Conservation (phyloP, 176 grass and related monocot species). For the Pharus latifolius region DNA sequence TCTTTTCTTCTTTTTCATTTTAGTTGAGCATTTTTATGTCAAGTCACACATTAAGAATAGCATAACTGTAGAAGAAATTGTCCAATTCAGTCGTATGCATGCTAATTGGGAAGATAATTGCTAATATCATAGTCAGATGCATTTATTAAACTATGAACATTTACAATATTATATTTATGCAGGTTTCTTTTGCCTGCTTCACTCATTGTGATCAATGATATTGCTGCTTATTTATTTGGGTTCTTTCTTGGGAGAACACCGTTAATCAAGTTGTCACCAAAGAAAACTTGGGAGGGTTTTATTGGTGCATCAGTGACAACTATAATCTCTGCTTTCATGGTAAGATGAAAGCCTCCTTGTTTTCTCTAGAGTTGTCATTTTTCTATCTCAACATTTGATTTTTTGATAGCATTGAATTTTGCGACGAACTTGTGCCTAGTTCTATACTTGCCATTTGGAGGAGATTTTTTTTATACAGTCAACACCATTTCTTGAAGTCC, state of each 20-base stretch:
- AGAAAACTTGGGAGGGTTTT: constrained; percentile 99
- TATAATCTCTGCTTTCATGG: constrained; percentile 89
- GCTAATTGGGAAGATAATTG: background rate
- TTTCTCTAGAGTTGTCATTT: background rate
- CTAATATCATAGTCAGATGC: background rate
- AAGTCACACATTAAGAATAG: background rate
- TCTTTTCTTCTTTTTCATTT: background rate
- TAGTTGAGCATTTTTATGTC: constrained; percentile 3
- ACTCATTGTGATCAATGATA: constrained; percentile 94
- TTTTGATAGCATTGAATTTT: background rate
- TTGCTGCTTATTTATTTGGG: constrained; percentile 93
- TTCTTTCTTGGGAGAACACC: constrained; percentile 98
- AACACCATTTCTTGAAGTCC: background rate
- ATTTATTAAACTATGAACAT: background rate
- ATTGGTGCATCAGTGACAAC: constrained; percentile 96
- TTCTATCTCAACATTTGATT: background rate
- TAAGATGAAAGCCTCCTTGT: constrained; percentile 28
- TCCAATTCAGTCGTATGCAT: background rate
- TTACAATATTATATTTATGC: constrained; percentile 16
- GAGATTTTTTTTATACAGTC: background rate
- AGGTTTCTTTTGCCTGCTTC: constrained; percentile 99
- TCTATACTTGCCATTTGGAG: no score
- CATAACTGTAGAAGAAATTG: background rate
- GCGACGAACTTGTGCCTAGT: background rate
- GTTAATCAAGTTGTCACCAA: constrained; percentile 96